Evolutionary conservation across 768 basidiomycete genomes (phyloP), one percentile per base, ranked within the genome.

Genomic region (Grammothele lineata): DNA sequence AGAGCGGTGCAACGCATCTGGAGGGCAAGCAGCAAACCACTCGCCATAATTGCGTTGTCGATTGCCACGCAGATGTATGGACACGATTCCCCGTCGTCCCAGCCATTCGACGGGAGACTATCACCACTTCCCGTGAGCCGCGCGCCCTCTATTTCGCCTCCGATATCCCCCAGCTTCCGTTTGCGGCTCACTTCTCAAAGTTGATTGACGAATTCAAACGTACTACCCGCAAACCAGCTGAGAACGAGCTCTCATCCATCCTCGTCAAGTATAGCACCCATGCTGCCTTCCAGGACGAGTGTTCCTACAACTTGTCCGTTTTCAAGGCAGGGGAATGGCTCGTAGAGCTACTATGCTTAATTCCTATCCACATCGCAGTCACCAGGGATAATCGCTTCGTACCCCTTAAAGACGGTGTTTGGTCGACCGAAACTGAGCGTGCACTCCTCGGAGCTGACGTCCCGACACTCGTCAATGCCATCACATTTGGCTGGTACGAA

Each of bases 401-500:
- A 6, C 81, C 82, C 0, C 62, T 83, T 18, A 80, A 79, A 43
- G 79, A 83, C 54, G 77, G 77, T 0, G 70, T 81, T 0, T 69
- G 64, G 33, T 81, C 79, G 0, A 51, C 72, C 0, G 70, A 72
- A 14, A 59, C 75, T 23, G 81, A 83, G 53, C 69, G 68, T 41
- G 67, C 73, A 0, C 61, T 84, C 18, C 66, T 83, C 4, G 82
- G 81, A 6, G 81, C 81, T 0, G 76, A 80, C 36, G 74, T 83
- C 21, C 71, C 68, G 22, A 68, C 67, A 15, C 77, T 83, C 24
- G 76, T 80, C 12, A 75, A 83, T 44, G 68, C 50, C 39, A 57
- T 83, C 4, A 73, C 77, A 1, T 72, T 83, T 44, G 80, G 80
- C 1, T 83, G 81, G 82, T 82, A 82, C 23, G 82, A 83, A 51